A percentile compares a stretch with the other conserved stretches of the same genome.
These are phyloP conservation scores for Lasiosphaeria miniovina DNA, from an alignment of 495 filamentous ascomycete genomes.

Conservation along the genomic window DNA sequence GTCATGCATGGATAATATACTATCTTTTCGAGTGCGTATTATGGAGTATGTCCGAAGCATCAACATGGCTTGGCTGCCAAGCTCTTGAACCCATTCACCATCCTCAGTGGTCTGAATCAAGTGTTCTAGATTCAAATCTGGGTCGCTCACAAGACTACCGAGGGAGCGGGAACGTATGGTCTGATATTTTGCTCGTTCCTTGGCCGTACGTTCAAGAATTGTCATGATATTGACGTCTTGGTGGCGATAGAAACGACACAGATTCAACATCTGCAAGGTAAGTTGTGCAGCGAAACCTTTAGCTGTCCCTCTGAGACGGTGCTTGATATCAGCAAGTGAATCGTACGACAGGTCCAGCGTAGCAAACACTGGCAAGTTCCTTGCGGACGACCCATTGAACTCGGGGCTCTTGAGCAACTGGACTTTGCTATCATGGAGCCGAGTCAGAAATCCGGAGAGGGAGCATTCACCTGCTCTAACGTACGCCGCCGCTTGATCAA, in stretches of 20 bases:
- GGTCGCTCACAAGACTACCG: neutral
- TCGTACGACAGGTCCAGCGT: slow-evolving; percentile 20
- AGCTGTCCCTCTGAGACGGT: neutral
- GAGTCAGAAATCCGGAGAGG: slow-evolving; percentile 7
- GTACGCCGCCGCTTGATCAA: slow-evolving; percentile 20
- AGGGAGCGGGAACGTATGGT: too few species aligned
- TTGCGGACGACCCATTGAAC: neutral
- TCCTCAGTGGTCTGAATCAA: slow-evolving; percentile 8
- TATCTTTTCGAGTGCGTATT: slow-evolving; percentile 1
- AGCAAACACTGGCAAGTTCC: slow-evolving; percentile 16
- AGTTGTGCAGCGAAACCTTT: neutral
- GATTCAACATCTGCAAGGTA: slow-evolving; percentile 16
- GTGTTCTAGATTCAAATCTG: neutral
- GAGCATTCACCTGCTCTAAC: slow-evolving; percentile 6
- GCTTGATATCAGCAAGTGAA: neutral
- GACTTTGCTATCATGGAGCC: slow-evolving; percentile 1
- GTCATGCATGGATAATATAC: slow-evolving; percentile 17
- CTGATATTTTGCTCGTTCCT: too few species aligned
- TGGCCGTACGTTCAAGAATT: too few species aligned
- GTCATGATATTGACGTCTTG: slow-evolving; percentile 6
- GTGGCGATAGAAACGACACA: slow-evolving; percentile 24
- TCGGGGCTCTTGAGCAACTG: slow-evolving; percentile 8
- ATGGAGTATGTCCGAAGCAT: slow-evolving; percentile 20
- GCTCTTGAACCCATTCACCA: slow-evolving; percentile 2
- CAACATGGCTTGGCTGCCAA: neutral